phyloP scores from a whole-genome alignment of 192 early-diverging fungal genomes.

The Blastocladiella britannica region DNA sequence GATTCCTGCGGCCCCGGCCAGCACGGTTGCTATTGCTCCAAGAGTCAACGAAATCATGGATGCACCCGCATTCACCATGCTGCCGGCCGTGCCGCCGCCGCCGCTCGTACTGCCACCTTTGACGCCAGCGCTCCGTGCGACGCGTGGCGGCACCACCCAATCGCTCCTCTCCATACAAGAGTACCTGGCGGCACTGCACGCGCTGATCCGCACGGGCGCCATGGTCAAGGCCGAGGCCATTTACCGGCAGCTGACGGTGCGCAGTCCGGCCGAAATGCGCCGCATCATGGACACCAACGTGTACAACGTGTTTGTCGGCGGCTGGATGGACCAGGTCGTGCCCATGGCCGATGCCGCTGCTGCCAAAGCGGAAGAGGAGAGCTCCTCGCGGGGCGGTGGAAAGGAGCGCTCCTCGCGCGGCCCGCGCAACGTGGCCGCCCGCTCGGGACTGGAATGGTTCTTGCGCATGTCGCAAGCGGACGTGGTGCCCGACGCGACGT shows the following conservation, averaged over 20 bases:
- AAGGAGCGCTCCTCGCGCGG: too few species aligned
- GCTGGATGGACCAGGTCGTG: conserved; percentile 25
- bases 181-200: conserved; percentile 57
- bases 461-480: conserved; percentile 21
- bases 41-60: too few species aligned
- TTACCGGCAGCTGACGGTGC: conserved; percentile 35
- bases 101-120: neutral
- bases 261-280: conserved; percentile 46
- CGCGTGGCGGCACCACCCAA: neutral
- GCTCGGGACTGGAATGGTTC: conserved; percentile 37
- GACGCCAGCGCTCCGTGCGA: neutral
- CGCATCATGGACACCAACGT: conserved; percentile 42
- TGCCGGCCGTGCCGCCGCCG: too few species aligned
- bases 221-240: conserved; percentile 52
- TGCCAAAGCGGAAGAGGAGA: conserved; percentile 48
- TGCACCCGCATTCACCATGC: too few species aligned
- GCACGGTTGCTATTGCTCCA: too few species aligned
- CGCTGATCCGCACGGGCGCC: conserved; percentile 51
- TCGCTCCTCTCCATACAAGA: conserved; percentile 12
- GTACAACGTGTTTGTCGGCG: conserved; percentile 68
- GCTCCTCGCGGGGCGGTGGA: too few species aligned
- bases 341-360: conserved; percentile 34
- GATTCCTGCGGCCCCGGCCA: too few species aligned
- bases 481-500: conserved; percentile 2
- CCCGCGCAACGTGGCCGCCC: conserved; percentile 23